Base-by-base conservation (phyloP, 1,284 basidiomycete species). In the Leccinum subfulvum region DNA sequence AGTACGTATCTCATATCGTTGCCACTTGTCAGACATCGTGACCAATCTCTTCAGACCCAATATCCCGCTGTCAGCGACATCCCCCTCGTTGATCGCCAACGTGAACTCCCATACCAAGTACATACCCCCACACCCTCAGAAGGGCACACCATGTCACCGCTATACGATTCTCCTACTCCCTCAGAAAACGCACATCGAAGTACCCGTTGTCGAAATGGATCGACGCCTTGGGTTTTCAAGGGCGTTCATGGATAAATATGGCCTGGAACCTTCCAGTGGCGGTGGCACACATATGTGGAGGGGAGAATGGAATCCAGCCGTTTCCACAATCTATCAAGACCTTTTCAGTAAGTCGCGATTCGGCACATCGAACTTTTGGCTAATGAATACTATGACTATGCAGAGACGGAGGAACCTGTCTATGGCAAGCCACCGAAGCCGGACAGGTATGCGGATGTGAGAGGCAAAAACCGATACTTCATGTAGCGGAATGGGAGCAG, bases 251-350 rank as follows among this genome's bases (percentile, higher is more conserved):
- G 74, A 76, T 44, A 67, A 79, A 62, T 83, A 89, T 77, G 80
- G 78, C 9, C 76, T 95, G 57, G 79, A 83, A 66, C 79, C 74
- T 14, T 75, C 77, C 35, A 72, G 75, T 47, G 88, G 87, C 30
- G 90, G 89, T 11, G 94, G 90, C 5, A 85, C 84, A 21, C 89
- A 92, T 74, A 94, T 96, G 87, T 96, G 89, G 86, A 81, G 94
- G 67, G 85, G 86, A 67, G 81, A 88, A 47, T 96, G 94, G 91
- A 82, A 88, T 64, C 77, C 83, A 66, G 78, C 80, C 6, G 89
- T 95, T 21, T 84, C 83, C 5, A 77, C 73, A 62, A 86, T 95
- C 62, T 92, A 94, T 77, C 71, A 72, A 61, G 82, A 89, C 62
- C 77, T 89, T 51, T 78, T 94, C 58, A 81, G 92, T 91, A 71